A percentile compares a stretch with the other conserved stretches of the same genome.
These are phyloP conservation scores for Aspergillus versicolor DNA, from an alignment of 2,329 filamentous ascomycete species.

Conservation along the genomic window DNA sequence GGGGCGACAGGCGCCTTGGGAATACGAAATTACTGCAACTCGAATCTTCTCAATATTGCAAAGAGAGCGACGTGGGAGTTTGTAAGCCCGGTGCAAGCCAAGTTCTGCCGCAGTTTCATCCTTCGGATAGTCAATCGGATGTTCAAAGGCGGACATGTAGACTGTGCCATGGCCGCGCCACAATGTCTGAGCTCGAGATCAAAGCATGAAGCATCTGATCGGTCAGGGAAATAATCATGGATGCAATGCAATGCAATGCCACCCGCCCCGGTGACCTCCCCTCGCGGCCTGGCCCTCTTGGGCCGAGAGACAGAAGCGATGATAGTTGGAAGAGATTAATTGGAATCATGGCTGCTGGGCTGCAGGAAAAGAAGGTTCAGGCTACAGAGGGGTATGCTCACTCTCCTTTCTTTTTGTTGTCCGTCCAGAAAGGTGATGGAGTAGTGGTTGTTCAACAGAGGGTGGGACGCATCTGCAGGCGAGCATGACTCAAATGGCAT, in stretches of 20 bases:
- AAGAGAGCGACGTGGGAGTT: not conserved
- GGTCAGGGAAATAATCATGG: not conserved
- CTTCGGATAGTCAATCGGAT: not conserved
- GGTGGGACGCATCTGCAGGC: not conserved
- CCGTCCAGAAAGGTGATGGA: not conserved
- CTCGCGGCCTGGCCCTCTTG: not conserved
- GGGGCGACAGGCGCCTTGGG: not conserved
- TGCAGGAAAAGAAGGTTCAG: not conserved
- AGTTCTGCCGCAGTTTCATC: not conserved
- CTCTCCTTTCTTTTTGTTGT: not conserved
- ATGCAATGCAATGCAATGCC: slow-evolving; percentile 6
- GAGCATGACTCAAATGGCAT: slow-evolving; percentile 8
- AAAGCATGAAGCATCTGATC: not conserved
- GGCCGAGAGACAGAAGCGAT: not conserved
- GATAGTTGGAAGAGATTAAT: not conserved
- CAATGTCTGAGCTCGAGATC: slow-evolving; percentile 6
- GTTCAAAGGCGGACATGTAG: not conserved
- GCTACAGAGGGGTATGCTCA: not conserved
- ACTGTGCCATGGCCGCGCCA: not conserved
- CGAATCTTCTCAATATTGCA: no score
- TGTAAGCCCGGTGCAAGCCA: not conserved
- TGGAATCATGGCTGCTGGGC: not conserved
- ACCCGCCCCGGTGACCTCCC: not conserved
- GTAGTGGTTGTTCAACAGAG: not conserved
- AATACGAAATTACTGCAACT: not conserved